A percentile compares a stretch with the other conserved stretches of the same genome.
Evolutionary conservation across 2,329 filamentous ascomycete genomes (phyloP).

Genomic region (Myriosclerotinia duriaeana): DNA sequence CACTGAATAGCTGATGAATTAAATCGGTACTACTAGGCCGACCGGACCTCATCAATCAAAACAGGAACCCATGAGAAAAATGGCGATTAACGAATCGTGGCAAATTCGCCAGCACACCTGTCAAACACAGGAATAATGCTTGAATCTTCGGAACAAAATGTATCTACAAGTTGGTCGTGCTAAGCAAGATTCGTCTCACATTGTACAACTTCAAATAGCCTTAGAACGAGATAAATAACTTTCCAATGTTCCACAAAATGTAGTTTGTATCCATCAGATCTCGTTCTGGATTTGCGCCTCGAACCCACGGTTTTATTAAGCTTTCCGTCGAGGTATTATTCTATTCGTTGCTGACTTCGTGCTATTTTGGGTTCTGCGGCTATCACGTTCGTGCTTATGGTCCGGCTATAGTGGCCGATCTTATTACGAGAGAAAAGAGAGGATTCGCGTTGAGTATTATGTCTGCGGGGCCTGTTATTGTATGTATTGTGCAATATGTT

Average conservation of each 20-base stretch:
- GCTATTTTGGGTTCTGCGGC: conserved; percentile 9
- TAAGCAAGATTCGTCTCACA: background rate
- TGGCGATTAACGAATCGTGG: conserved; percentile 4
- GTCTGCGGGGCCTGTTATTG: conserved; percentile 1
- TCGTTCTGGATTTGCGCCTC: background rate
- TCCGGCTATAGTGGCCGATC: conserved; percentile 9
- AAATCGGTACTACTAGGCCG: background rate
- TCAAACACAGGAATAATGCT: background rate
- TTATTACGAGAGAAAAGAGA: background rate
- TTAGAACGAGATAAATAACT: background rate
- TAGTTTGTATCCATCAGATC: background rate
- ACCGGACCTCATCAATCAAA: background rate
- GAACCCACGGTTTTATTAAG: background rate
- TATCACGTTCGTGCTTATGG: conserved; percentile 10
- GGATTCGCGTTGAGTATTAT: conserved; percentile 5
- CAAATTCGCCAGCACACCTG: conserved; percentile 2
- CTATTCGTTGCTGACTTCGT: background rate
- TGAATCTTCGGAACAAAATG: background rate
- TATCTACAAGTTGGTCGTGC: background rate
- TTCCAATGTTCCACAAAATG: background rate
- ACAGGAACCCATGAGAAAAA: background rate
- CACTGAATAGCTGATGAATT: background rate
- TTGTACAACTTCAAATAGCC: background rate
- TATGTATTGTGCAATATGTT: background rate
- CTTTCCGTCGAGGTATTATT: background rate